Base-by-base conservation (phyloP, 2,329 filamentous ascomycete species). In the Diaporthe citrichinensis region DNA sequence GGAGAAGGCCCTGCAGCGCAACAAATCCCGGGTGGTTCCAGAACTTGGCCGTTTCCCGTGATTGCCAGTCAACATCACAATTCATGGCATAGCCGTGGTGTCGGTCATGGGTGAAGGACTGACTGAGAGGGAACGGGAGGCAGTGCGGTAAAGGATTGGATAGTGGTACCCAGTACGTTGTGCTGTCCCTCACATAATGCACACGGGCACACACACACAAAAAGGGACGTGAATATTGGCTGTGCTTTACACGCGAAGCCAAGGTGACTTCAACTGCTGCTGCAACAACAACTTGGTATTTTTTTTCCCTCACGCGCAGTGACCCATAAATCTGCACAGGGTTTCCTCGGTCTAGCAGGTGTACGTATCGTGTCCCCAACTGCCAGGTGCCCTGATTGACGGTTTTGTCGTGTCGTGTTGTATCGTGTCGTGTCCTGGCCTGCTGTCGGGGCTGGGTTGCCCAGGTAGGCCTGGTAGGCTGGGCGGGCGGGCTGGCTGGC, bases 301-400 rank as follows among this genome's bases (percentile, higher is more conserved):
- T 69, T 55, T 36, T 69, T 69, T 51, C 49, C n/a, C n/a, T 55
- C 34, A 28, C 23, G 17, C n/a, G 34, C 20, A 51, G n/a, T 41
- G 65, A n/a, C 65, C 65, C 65, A 69, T 69, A 69, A 69, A 69
- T 69, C 65, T 69, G 34, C 65, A 55, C 65, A 55, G 46, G 65
- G 65, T 69, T 69, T 69, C 46, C 65, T 55, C 28, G 55, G 23
- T 31, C 65, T 69, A 55, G 14, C 53, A 31, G 53, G 53, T 49
- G 44, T 49, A 23, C 7, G 51, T 17, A 51, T 17, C 44, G 15
- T 25, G 28, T 23, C 17, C 20, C 41, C 44, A 46, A 25, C 17
- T 62, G 59, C 61, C 41, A 44, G 61, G 8, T 46, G 61, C 39
- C 61, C 41, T 65, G 39, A 31, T 46, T 44, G 17, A 41, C n/a